A percentile compares a stretch with the other conserved stretches of the same genome.
Conservation (phyloP, 1,139 yeast genomes). For the Blastobotrys persicus region DNA sequence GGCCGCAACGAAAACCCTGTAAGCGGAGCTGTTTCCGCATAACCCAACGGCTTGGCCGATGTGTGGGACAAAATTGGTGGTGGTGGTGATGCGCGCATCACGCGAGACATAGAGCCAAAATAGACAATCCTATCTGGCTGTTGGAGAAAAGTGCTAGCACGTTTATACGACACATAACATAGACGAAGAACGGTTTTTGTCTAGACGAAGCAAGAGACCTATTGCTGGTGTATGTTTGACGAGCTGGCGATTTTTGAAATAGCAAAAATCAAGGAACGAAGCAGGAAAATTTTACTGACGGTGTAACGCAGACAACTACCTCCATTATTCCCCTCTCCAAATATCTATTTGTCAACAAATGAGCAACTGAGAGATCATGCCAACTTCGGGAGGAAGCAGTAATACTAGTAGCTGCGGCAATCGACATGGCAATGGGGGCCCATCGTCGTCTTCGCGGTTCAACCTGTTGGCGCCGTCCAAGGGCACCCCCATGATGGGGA, state of each 20-base stretch:
- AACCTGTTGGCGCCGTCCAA: conserved; percentile 19
- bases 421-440: neutral
- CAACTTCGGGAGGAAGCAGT: neutral
- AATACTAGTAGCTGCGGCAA: neutral
- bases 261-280: no score
- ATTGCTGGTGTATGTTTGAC: neutral
- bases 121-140: neutral
- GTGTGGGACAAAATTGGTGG: neutral
- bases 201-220: neutral
- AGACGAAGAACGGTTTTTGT: neutral
- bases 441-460: conserved; percentile 39
- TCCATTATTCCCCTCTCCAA: neutral
- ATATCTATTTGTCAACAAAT: neutral
- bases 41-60: neutral
- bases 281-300: no score
- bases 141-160: neutral
- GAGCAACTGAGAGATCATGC: neutral
- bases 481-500: neutral
- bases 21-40: no score
- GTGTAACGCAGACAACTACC: no score
- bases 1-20: no score
- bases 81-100: neutral
- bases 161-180: neutral
- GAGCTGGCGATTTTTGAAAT: no score
- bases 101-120: neutral